Evolutionary conservation across 108 stramenopile genomes (phyloP).

Genomic region (Nitzschia sp.): DNA sequence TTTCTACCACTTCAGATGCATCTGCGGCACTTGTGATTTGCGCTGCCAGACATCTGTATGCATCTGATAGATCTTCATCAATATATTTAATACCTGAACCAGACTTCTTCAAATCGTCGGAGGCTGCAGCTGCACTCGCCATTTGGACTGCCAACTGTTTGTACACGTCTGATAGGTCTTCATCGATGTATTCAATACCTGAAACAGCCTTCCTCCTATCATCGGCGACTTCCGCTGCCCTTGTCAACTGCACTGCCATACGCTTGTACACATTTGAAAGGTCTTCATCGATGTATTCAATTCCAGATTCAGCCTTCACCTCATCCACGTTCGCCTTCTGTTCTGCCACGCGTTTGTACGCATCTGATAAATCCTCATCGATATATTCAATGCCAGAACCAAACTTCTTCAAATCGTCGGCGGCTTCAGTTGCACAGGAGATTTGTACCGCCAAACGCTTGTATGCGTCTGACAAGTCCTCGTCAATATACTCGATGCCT

Average conservation of each 20-base stretch:
- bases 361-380: conserved; percentile 15
- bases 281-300: conserved; percentile 12
- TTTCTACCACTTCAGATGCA: background rate
- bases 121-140: background rate
- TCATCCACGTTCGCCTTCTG: background rate
- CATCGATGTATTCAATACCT: conserved; percentile 20
- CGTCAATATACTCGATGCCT: conserved; percentile 18
- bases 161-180: conserved; percentile 19
- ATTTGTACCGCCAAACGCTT: background rate
- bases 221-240: background rate
- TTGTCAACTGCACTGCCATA: background rate
- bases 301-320: background rate
- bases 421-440: background rate
- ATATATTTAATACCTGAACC: conserved; percentile 8
- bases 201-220: background rate
- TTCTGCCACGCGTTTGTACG: background rate
- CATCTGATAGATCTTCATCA: conserved; percentile 20
- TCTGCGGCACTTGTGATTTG: background rate
- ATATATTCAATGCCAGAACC: conserved; percentile 11
- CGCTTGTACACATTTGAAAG: conserved; percentile 1
- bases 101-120: background rate
- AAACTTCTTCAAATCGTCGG: background rate
- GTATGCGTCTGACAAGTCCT: conserved; percentile 10
- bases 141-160: background rate
- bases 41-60: background rate